A percentile compares a stretch with the other conserved stretches of the same genome.
Evolutionary conservation across 345 rosid genomes (phyloP).

Genomic region (Eucalyptus curtisii): DNA sequence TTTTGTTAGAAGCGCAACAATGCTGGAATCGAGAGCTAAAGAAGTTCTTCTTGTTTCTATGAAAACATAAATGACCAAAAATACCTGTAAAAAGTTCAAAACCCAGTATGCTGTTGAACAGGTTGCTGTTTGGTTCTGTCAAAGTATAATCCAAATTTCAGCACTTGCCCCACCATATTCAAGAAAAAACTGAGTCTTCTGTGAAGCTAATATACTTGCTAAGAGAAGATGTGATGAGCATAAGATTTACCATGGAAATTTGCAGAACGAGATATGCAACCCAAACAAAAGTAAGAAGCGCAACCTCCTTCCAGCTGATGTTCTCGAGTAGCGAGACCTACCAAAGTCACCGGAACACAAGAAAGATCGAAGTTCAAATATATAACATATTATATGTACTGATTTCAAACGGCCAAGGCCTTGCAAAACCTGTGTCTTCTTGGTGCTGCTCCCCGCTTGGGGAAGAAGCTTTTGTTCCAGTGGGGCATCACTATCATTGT

Average conservation of each 20-base stretch:
- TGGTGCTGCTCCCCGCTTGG: not conserved
- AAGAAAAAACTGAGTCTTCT: not conserved
- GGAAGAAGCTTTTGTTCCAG: not conserved
- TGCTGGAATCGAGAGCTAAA: not conserved
- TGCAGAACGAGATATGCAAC: slow-evolving; percentile 8
- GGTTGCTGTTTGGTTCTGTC: slow-evolving; percentile 12
- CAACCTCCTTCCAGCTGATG: slow-evolving; percentile 20
- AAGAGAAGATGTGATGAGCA: not conserved
- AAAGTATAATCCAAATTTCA: not conserved
- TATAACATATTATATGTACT: not conserved
- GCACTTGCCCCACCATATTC: not conserved
- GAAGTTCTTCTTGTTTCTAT: not conserved
- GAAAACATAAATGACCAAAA: not conserved
- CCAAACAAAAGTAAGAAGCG: slow-evolving; percentile 19
- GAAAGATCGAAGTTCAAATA: not conserved
- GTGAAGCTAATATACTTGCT: not conserved
- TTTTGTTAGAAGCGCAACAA: not conserved
- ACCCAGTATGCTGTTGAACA: slow-evolving; percentile 17
- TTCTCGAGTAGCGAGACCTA: slow-evolving; percentile 20
- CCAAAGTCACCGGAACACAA: not conserved
- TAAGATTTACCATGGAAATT: slow-evolving; percentile 12
- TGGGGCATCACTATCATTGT: not conserved
- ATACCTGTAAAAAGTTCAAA: slow-evolving; percentile 13
- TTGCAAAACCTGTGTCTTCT: not conserved
- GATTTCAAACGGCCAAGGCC: not conserved